These are phyloP conservation scores for Graphiopsis chlorocephala DNA, from an alignment of 2,329 filamentous ascomycete genomes.

Conservation along the genomic window DNA sequence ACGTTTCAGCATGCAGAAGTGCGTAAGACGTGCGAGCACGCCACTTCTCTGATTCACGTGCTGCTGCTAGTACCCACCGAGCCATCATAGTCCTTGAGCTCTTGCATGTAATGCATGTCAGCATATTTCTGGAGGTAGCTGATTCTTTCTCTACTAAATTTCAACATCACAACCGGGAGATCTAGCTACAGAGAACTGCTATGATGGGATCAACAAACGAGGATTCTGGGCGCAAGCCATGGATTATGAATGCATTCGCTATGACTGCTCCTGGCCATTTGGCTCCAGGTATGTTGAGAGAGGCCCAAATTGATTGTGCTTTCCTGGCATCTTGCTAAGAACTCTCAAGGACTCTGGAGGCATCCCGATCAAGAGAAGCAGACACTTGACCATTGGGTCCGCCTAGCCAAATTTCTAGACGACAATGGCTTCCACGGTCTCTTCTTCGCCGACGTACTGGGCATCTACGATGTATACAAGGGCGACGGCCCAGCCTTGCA, in stretches of 20 bases:
- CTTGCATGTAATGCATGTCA: constrained; percentile 2
- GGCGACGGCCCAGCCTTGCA: constrained; percentile 50
- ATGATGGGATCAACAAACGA: constrained; percentile 1
- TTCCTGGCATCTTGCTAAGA: background rate
- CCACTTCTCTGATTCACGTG: background rate
- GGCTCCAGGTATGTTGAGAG: constrained; percentile 36
- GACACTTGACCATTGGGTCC: constrained; percentile 47
- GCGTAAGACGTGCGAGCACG: constrained; percentile 15
- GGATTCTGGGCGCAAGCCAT: constrained; percentile 30
- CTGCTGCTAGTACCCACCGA: background rate
- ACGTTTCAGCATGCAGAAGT: background rate
- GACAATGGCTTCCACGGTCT: constrained; percentile 51
- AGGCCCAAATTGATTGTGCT: background rate
- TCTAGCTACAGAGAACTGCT: background rate
- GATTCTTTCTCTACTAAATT: background rate
- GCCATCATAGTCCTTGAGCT: background rate
- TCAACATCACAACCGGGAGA: background rate
- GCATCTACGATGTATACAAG: constrained; percentile 48
- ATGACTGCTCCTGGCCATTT: constrained; percentile 49
- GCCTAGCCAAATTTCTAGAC: constrained; percentile 48
- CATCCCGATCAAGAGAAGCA: constrained; percentile 39
- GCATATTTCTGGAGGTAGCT: background rate
- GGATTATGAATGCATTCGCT: constrained; percentile 49
- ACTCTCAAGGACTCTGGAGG: constrained; percentile 28
- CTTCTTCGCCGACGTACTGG: constrained; percentile 52